A percentile compares a stretch with the other conserved stretches of the same genome.
Conservation (phyloP, 2,329 filamentous ascomycete species). For the Ophioceras dolichostomum region DNA sequence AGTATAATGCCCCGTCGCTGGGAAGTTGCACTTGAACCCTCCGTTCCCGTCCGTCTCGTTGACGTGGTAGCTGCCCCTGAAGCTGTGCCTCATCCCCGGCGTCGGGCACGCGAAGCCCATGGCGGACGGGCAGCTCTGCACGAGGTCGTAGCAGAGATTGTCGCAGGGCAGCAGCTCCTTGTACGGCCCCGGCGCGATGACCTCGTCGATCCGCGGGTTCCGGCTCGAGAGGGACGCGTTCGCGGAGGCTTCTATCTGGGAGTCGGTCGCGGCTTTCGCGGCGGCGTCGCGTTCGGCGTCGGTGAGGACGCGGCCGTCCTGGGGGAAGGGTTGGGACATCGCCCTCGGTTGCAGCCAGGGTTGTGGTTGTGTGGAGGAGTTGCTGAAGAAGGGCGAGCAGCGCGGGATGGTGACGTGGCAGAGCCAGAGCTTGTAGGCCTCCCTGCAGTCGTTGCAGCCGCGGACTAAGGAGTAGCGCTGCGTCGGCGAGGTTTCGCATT, state of each 20-base stretch:
- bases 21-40: conserved; percentile 43
- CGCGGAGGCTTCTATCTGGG: conserved; percentile 13
- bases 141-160: conserved; percentile 76
- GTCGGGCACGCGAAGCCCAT: conserved; percentile 67
- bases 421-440: conserved; percentile 87
- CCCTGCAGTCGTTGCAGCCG: conserved; percentile 61
- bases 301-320: conserved; percentile 49
- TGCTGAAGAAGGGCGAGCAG: conserved; percentile 64
- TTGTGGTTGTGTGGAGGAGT: conserved; percentile 24
- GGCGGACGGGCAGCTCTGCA: conserved; percentile 69
- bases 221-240: conserved; percentile 45
- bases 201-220: conserved; percentile 58
- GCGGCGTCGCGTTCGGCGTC: conserved; percentile 19
- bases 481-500: conserved; percentile 65
- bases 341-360: conserved; percentile 56
- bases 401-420: conserved; percentile 88
- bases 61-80: conserved; percentile 30
- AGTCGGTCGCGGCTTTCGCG: too few species aligned
- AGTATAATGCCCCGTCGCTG: conserved; percentile 46
- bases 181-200: conserved; percentile 75
- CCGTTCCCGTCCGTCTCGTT: conserved; percentile 8
- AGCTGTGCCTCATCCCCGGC: conserved; percentile 21
- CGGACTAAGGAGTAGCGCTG: conserved; percentile 72
- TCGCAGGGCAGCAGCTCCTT: conserved; percentile 85
- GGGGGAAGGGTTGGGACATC: conserved; percentile 54